Evolutionary conservation across 2,329 filamentous ascomycete genomes (phyloP), one percentile per base, ranked within the genome.

Genomic region (Xylaria sp.): DNA sequence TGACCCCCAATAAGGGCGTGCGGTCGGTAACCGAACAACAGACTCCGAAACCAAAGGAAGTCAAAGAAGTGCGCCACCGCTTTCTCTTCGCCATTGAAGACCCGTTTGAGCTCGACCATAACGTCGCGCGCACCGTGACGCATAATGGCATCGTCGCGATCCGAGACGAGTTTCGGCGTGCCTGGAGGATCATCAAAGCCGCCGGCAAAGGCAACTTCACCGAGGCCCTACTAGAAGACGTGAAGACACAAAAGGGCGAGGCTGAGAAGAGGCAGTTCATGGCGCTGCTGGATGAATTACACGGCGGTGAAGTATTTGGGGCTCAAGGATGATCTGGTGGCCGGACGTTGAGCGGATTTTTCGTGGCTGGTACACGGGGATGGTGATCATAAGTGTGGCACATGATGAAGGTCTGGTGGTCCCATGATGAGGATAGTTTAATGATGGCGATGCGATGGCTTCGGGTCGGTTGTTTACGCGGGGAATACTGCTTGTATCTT

Each of bases 21-120:
- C 31, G 31, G 28, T 43, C 68, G 18, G 59, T 55, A 3, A 46
- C 61, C 10, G 69, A 75, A 8, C 65, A 73, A n/a, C 65, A 72
- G 18, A 25, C 61, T 9, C 25, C 74, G 2, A 82, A 81, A 61
- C 71, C 77, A 12, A 76, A 76, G 5, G 83, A 86, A 39, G 76
- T 87, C 60, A 92, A 91, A 74, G 92, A 94, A 76, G 86, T 95
- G 15, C 88, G 92, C 1, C 89, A 94, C 76, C 89, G 94, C 13
- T 97, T 94, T 78, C 86, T 97, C 4, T 92, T 97, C 73, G 93
- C 93, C 39, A 94, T 98, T 69, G 94, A 97, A 78, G 94, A 97
- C 78, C 94, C 94, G 0, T 97, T 97, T 76, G 94, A 97, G 82
- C 81, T 90, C 1, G 90, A 94, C 49, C 94, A 97, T 80, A 98